phyloP scores from a whole-genome alignment of 495 filamentous ascomycete species.

The Xylaria longipes region DNA sequence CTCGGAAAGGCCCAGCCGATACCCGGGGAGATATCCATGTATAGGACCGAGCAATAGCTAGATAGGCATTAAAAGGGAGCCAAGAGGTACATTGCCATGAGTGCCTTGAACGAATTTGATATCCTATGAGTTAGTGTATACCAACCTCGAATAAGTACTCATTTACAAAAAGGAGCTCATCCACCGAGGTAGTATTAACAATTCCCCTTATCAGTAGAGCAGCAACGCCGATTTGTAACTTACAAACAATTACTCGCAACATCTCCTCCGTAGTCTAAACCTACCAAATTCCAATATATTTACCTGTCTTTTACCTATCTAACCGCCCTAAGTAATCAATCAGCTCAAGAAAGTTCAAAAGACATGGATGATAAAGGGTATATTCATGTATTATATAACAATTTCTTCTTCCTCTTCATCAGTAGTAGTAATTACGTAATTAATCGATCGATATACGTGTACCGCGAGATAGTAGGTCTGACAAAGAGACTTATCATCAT shows the following conservation, averaged over 20 bases:
- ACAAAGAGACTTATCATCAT: not conserved
- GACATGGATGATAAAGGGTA: too few relatives aligned
- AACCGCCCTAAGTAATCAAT: not conserved
- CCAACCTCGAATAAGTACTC: not conserved
- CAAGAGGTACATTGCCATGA: too few relatives aligned
- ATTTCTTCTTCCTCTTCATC: not conserved
- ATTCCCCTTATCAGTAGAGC: too few relatives aligned
- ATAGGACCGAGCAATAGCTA: not conserved
- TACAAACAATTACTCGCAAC: too few relatives aligned
- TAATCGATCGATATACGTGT: not conserved
- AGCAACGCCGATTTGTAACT: too few relatives aligned
- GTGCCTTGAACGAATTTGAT: too few relatives aligned
- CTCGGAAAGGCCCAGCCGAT: too few relatives aligned
- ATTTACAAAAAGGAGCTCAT: not conserved
- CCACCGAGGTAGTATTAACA: not conserved
- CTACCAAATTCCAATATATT: too few relatives aligned
- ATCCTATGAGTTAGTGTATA: too few relatives aligned
- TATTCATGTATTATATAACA: not conserved
- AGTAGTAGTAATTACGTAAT: not conserved
- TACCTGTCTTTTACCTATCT: too few relatives aligned
- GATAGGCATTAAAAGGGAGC: not conserved
- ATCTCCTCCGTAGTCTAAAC: not conserved
- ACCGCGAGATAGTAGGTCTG: not conserved
- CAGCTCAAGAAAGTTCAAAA: not conserved
- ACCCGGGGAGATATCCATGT: too few relatives aligned